Evolutionary conservation across 1,139 yeast genomes (phyloP).

Genomic region (Pichiaceae sp.): DNA sequence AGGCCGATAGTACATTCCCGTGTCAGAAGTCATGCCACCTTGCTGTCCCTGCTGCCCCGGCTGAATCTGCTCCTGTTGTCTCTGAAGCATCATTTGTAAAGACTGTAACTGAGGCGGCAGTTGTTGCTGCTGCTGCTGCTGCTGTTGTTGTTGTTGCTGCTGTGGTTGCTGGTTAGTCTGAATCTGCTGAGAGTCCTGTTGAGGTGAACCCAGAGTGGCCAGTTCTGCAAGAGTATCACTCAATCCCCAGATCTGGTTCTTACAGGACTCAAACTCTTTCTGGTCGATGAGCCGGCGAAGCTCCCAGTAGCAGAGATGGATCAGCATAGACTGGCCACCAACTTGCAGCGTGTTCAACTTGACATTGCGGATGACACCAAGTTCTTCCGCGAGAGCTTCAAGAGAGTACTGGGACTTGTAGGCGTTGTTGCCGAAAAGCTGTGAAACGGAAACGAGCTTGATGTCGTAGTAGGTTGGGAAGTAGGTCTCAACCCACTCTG

Average conservation of each 20-base stretch:
- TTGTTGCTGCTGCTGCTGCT: constrained; percentile 4
- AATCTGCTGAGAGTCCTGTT: not conserved
- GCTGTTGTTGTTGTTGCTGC: constrained; percentile 6
- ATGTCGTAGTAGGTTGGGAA: constrained; percentile 84
- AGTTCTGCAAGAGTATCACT: constrained; percentile 13
- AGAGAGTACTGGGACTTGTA: constrained; percentile 21
- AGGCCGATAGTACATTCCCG: too few relatives aligned
- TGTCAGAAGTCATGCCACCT: too few relatives aligned
- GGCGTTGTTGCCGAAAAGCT: constrained; percentile 15
- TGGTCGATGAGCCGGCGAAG: constrained; percentile 26
- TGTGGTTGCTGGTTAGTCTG: not conserved
- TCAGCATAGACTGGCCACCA: constrained; percentile 43
- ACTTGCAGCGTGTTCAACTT: constrained; percentile 30
- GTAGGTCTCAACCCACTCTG: constrained; percentile 60
- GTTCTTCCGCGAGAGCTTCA: constrained; percentile 43
- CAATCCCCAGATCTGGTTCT: constrained; percentile 27
- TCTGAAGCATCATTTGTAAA: constrained; percentile 4
- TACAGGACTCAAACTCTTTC: constrained; percentile 15
- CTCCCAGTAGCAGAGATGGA: constrained; percentile 43
- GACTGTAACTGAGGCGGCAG: constrained; percentile 6
- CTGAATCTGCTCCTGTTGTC: constrained; percentile 3
- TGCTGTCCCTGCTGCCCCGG: too few relatives aligned
- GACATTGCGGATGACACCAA: constrained; percentile 27
- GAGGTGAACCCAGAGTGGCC: not conserved
- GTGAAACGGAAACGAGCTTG: constrained; percentile 56